Evolutionary conservation across 306 rosid genomes (phyloP).

Genomic region (Prosopis cineraria): DNA sequence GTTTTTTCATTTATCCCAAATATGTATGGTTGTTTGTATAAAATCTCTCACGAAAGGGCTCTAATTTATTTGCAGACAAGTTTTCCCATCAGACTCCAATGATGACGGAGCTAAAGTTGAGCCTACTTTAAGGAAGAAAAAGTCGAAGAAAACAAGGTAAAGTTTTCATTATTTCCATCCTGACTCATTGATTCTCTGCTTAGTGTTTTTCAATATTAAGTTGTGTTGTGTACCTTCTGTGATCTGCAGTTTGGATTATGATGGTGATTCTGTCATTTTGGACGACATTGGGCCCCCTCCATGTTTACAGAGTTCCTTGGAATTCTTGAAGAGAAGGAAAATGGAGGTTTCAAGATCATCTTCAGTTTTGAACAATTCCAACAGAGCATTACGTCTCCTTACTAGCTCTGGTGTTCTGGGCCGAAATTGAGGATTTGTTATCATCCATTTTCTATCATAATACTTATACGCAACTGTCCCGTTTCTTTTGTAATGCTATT

Average conservation of each 20-base stretch:
- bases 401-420: constrained; percentile 12
- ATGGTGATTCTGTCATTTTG: constrained; percentile 45
- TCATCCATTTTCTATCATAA: background rate
- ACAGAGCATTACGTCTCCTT: constrained; percentile 78
- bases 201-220: background rate
- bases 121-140: constrained; percentile 58
- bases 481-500: background rate
- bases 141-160: constrained; percentile 64
- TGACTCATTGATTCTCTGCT: background rate
- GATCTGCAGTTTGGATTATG: constrained; percentile 56
- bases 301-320: constrained; percentile 68
- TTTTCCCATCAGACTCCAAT: constrained; percentile 56
- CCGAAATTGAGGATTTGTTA: background rate
- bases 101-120: constrained; percentile 59
- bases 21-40: constrained; percentile 11
- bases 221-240: constrained; percentile 12
- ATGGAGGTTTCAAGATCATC: constrained; percentile 71
- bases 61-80: constrained; percentile 54
- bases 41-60: constrained; percentile 27
- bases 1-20: background rate
- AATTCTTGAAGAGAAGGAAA: constrained; percentile 78
- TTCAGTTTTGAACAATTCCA: constrained; percentile 77
- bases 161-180: constrained; percentile 11
- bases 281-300: constrained; percentile 60
- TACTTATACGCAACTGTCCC: background rate